These are phyloP conservation scores for Trichoderma asperellum DNA, from an alignment of 2,329 filamentous ascomycete species.

Conservation along the genomic window DNA sequence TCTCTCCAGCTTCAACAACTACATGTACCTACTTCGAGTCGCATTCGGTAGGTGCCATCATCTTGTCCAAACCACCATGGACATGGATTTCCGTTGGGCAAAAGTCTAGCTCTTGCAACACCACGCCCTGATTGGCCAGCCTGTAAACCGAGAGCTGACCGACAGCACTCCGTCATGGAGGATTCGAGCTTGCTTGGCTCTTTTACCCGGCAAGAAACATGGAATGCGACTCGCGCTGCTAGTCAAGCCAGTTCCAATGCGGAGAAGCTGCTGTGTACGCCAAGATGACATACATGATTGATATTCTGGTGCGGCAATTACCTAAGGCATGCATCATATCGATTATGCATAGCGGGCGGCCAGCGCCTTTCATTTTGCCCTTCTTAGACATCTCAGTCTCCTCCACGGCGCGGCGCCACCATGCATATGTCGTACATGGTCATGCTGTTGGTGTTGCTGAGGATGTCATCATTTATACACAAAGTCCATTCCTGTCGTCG, in stretches of 20 bases:
- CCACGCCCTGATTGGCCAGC: slow-evolving; percentile 1
- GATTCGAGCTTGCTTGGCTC: not conserved
- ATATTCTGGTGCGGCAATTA: not conserved
- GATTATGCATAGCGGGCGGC: not conserved
- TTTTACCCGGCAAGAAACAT: not conserved
- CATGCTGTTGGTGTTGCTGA: not conserved
- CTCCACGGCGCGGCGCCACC: not conserved
- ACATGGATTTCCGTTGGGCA: not conserved
- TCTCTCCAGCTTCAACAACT: not conserved
- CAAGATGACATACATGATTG: not conserved
- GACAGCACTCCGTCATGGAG: not conserved
- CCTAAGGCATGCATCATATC: not conserved
- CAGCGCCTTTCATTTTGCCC: not conserved
- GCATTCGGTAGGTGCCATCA: slow-evolving; percentile 10
- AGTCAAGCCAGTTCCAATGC: not conserved
- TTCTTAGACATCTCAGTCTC: not conserved
- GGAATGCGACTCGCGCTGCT: not conserved
- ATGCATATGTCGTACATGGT: not conserved
- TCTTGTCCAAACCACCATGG: not conserved
- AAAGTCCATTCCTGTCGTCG: not conserved
- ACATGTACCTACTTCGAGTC: not conserved
- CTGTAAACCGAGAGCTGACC: slow-evolving; percentile 21
- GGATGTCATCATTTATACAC: slow-evolving; percentile 1
- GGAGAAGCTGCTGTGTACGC: slow-evolving; percentile 4
- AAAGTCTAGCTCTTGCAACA: not conserved